A percentile compares a stretch with the other conserved stretches of the same genome.
Conservation (phyloP, 805 yeast genomes). For the Lachancea sp. region DNA sequence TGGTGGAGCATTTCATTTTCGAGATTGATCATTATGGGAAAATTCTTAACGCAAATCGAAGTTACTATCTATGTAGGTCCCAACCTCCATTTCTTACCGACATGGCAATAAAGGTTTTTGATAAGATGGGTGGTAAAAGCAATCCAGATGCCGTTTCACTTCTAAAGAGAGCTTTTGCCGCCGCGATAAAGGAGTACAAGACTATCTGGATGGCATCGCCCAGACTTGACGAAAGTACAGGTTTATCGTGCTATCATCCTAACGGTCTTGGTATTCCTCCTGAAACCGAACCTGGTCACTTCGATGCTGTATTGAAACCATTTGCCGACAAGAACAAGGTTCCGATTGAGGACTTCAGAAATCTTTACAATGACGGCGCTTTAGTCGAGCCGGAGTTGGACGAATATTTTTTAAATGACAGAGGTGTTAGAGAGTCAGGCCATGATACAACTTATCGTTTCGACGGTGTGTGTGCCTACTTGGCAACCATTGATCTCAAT, state of each 20-base stretch:
- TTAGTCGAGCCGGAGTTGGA: conserved; percentile 78
- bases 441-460: conserved; percentile 90
- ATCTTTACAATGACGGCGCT: conserved; percentile 58
- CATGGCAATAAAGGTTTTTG: conserved; percentile 68
- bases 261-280: conserved; percentile 93
- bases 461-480: conserved; percentile 81
- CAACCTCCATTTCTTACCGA: conserved; percentile 97
- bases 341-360: conserved; percentile 56
- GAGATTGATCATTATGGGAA: conserved; percentile 89
- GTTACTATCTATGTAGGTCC: conserved; percentile 83
- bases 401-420: conserved; percentile 81
- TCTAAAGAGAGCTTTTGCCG: conserved; percentile 54
- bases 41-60: conserved; percentile 87
- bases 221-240: conserved; percentile 64
- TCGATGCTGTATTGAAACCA: conserved; percentile 61
- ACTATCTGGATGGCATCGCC: conserved; percentile 76
- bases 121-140: conserved; percentile 46
- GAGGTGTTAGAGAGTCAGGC: conserved; percentile 94
- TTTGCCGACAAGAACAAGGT: conserved; percentile 58
- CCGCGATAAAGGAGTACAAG: conserved; percentile 82
- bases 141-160: conserved; percentile 52
- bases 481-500: conserved; percentile 88
- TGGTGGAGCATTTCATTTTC: conserved; percentile 87
- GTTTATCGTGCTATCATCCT: conserved; percentile 85
- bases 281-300: conserved; percentile 89